These are phyloP conservation scores for Kazachstania kunashirensis DNA, from an alignment of 805 yeast genomes.

Conservation along the genomic window DNA sequence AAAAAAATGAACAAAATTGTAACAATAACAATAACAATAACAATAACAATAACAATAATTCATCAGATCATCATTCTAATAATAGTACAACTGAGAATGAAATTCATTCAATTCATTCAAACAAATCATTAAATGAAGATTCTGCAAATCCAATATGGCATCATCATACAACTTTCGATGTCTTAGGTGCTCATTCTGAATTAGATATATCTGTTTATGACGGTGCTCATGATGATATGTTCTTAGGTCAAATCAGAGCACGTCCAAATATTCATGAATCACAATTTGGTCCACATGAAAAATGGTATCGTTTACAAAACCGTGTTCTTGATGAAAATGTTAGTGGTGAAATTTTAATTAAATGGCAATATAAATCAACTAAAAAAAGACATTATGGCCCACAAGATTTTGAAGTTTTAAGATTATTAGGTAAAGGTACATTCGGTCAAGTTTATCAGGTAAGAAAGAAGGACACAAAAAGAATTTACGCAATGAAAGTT, in stretches of 20 bases:
- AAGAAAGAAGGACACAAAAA: slow-evolving; percentile 74
- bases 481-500: slow-evolving; percentile 97
- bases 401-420: slow-evolving; percentile 82
- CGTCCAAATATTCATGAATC: slow-evolving; percentile 42
- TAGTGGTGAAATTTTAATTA: slow-evolving; percentile 66
- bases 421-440: slow-evolving; percentile 90
- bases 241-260: slow-evolving; percentile 75
- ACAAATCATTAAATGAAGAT: slow-evolving; percentile 4
- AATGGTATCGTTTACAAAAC: slow-evolving; percentile 68
- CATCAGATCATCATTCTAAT: not conserved
- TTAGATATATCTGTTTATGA: slow-evolving; percentile 89
- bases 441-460: slow-evolving; percentile 98
- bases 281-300: slow-evolving; percentile 37
- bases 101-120: slow-evolving; percentile 7
- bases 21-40: slow-evolving; percentile 4
- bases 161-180: slow-evolving; percentile 88
- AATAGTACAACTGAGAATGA: slow-evolving; percentile 6
- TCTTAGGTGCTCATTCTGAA: slow-evolving; percentile 73
- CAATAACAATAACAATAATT: not conserved
- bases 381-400: slow-evolving; percentile 81
- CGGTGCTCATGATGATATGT: slow-evolving; percentile 67
- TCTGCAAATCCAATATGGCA: slow-evolving; percentile 70
- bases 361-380: slow-evolving; percentile 61
- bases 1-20: slow-evolving; percentile 27
- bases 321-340: slow-evolving; percentile 70